Evolutionary conservation across 495 filamentous ascomycete species (phyloP), one percentile per base, ranked within the genome.

Genomic region (Penicillium cosmopolitanum): DNA sequence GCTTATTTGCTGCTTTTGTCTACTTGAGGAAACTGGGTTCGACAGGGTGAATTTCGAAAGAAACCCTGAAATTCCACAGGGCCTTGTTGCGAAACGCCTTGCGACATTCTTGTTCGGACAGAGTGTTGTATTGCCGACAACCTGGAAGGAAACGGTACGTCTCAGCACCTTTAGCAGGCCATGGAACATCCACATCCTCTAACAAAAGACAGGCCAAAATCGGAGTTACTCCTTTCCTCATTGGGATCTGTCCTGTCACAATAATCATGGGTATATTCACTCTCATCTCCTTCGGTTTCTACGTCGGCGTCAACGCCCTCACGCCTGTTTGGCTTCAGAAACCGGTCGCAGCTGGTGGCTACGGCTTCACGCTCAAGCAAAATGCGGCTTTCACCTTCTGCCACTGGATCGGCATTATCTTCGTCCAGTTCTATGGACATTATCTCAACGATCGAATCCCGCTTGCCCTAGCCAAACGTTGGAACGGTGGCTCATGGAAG

Each of bases 381-480:
- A 83, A 79, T 34, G 82, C 80, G 2, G 66, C 66, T 11, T 81
- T 82, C 58, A 78, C 73, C 5, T 80, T 82, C 61, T 71, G 66
- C 42, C 74, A 75, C 63, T 84, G 82, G 81, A 65, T 82, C 31
- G 80, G 77, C 28, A 66, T 80, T 35, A 55, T 78, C 12, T 50
- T 77, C 33, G 79, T 77, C 6, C 66, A 76, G 5, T 55, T 77
- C 10, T 78, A 72, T 52, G 79, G 80, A 3, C 68, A 77, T 50
- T 69, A 73, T 42, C 48, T 80, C 40, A 79, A 76, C 57, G 82
- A 83, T 55, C 70, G 73, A 0, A 53, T 83, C 21, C 79, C 81
- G 0, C 67, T 83, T 8, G 72, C 66, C 46, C 56, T 78, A 18
- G 71, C 68, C 8, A 53, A 60, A 0, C 71, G 70, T 25, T 69